Conservation (phyloP, 176 grass and related monocot genomes). For the Oryza meyeriana region DNA sequence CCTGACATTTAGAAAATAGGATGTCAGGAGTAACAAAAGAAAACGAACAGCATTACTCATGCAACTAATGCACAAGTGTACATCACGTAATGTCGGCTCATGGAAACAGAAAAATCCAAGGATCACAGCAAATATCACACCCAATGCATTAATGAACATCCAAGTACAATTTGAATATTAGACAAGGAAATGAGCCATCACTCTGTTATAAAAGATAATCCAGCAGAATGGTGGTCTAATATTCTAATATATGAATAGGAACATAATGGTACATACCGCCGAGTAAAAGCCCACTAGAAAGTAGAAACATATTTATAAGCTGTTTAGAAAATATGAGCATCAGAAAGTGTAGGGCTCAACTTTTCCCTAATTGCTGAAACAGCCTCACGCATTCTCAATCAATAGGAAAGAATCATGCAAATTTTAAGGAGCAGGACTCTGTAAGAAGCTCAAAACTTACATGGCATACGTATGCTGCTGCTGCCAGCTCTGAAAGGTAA, state of each 20-base stretch:
- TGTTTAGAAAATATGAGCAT: constrained; percentile 15
- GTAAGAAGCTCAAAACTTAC: constrained; percentile 52
- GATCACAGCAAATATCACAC: constrained; percentile 13
- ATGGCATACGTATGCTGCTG: constrained; percentile 84
- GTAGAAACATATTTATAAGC: not conserved
- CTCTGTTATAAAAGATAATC: not conserved
- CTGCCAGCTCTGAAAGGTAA: constrained; percentile 87
- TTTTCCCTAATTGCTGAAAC: not conserved
- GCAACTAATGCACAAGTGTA: not conserved
- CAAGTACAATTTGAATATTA: not conserved
- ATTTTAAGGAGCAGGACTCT: not conserved
- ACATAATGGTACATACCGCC: not conserved
- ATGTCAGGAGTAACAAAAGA: constrained; percentile 18
- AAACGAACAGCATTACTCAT: not conserved
- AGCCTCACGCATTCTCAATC: not conserved
- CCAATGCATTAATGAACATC: not conserved
- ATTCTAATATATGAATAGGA: constrained; percentile 9
- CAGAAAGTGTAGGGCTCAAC: not conserved
- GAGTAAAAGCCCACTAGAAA: not conserved
- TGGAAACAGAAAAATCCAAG: constrained; percentile 4
- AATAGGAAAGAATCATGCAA: not conserved
- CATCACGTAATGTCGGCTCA: not conserved
- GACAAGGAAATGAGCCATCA: not conserved
- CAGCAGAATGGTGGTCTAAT: not conserved
- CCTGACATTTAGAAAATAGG: constrained; percentile 41